Conservation (phyloP, 2,329 filamentous ascomycete genomes). For the Beauveria sp. region DNA sequence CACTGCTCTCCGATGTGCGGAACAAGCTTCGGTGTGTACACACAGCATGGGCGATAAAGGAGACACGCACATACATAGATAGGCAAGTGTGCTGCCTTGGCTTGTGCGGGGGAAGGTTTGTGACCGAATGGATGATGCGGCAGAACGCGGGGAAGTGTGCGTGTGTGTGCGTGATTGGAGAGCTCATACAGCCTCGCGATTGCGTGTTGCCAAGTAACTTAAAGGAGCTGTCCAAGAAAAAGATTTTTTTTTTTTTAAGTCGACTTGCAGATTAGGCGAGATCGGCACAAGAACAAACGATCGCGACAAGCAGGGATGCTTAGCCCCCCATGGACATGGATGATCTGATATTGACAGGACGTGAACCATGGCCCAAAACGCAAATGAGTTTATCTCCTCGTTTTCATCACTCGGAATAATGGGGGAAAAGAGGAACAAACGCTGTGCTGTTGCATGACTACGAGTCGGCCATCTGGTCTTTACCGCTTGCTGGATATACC, state of each 20-base stretch:
- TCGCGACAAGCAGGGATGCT: background rate
- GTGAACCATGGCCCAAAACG: background rate
- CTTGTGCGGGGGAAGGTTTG: too few relatives aligned
- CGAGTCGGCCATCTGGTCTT: too few relatives aligned
- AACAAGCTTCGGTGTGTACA: too few relatives aligned
- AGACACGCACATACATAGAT: background rate
- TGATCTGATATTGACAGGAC: background rate
- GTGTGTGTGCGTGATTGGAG: too few relatives aligned
- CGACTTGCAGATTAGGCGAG: background rate
- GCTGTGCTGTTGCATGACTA: too few relatives aligned
- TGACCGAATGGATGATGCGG: background rate
- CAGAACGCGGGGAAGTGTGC: background rate
- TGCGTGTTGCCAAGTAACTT: background rate
- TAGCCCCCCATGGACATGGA: background rate
- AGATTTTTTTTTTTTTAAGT: background rate
- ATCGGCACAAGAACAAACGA: background rate
- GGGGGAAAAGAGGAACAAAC: background rate
- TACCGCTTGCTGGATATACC: too few relatives aligned
- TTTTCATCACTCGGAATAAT: background rate
- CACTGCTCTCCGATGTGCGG: too few relatives aligned
- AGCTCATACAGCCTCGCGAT: background rate
- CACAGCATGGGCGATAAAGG: too few relatives aligned
- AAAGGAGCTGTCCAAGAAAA: background rate
- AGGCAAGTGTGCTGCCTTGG: background rate
- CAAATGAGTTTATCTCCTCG: background rate